A percentile compares a stretch with the other conserved stretches of the same genome.
Conservation (phyloP, 495 filamentous ascomycete genomes). For the Friedmanniomyces simplex region DNA sequence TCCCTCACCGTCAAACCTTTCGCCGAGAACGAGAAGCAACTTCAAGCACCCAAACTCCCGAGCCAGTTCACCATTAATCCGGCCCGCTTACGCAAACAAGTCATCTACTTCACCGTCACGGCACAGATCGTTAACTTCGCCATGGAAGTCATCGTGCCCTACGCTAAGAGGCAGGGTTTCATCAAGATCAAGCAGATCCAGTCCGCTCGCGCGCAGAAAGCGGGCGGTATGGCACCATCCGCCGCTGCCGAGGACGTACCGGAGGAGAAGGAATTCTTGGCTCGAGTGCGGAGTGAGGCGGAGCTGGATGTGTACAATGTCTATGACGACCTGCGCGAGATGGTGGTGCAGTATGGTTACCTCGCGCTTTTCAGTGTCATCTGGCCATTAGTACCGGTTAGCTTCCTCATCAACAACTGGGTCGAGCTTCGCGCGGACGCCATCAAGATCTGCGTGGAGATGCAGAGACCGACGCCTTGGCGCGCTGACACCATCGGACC, state of each 20-base stretch:
- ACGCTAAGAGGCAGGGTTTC: conserved; percentile 62
- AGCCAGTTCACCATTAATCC: conserved; percentile 72
- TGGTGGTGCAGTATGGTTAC: conserved; percentile 87
- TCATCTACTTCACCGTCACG: conserved; percentile 95
- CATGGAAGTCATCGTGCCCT: conserved; percentile 82
- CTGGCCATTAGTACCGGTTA: conserved; percentile 81
- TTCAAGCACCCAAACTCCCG: conserved; percentile 41
- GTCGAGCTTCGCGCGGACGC: conserved; percentile 87
- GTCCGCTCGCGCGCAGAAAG: conserved; percentile 43
- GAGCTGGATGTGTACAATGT: conserved; percentile 80
- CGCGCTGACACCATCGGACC: no score
- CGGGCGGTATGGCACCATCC: no score
- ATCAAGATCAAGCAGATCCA: conserved; percentile 65
- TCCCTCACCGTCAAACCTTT: conserved; percentile 64
- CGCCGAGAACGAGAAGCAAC: conserved; percentile 58
- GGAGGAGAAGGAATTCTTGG: conserved; percentile 68
- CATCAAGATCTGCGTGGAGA: conserved; percentile 85
- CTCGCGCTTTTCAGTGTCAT: conserved; percentile 85
- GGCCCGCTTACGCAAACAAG: conserved; percentile 72
- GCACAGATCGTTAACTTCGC: conserved; percentile 83
- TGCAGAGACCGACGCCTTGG: conserved; percentile 80
- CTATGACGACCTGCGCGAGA: conserved; percentile 78
- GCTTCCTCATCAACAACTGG: conserved; percentile 95
- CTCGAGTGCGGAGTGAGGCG: conserved; percentile 76
- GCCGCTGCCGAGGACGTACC: conserved; percentile 56